phyloP scores from a whole-genome alignment of 345 rosid species.

The Sonneratia alba region DNA sequence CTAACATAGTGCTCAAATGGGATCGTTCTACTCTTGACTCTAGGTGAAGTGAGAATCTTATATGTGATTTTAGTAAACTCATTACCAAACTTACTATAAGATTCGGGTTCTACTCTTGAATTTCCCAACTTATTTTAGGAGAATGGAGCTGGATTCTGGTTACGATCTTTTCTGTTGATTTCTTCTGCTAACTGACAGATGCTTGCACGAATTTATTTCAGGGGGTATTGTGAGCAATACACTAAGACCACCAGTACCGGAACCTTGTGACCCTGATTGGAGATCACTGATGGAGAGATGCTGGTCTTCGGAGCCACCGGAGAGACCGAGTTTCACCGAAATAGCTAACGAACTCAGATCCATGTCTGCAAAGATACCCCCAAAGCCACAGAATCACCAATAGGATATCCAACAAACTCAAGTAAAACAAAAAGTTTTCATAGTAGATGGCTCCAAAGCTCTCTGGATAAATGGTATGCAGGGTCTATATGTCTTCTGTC shows the following conservation, averaged over 20 bases:
- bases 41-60: too few species aligned
- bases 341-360: conserved; percentile 42
- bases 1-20: too few species aligned
- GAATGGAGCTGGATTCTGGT: neutral
- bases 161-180: neutral
- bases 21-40: too few species aligned
- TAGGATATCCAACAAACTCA: neutral
- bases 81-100: too few species aligned
- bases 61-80: too few species aligned
- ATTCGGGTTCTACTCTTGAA: too few species aligned
- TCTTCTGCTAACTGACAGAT: neutral
- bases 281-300: conserved; percentile 64
- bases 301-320: conserved; percentile 60
- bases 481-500: neutral
- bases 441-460: neutral
- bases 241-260: conserved; percentile 49
- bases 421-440: too few species aligned
- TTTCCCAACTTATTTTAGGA: neutral
- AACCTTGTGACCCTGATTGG: conserved; percentile 49
- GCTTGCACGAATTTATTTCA: conserved; percentile 11
- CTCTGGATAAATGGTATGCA: neutral
- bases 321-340: conserved; percentile 53
- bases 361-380: conserved; percentile 36
- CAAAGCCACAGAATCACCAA: conserved; percentile 31
- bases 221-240: conserved; percentile 73